These are phyloP conservation scores for Chenopodium suecicum DNA, from an alignment of 148 eudicot species.

Conservation along the genomic window DNA sequence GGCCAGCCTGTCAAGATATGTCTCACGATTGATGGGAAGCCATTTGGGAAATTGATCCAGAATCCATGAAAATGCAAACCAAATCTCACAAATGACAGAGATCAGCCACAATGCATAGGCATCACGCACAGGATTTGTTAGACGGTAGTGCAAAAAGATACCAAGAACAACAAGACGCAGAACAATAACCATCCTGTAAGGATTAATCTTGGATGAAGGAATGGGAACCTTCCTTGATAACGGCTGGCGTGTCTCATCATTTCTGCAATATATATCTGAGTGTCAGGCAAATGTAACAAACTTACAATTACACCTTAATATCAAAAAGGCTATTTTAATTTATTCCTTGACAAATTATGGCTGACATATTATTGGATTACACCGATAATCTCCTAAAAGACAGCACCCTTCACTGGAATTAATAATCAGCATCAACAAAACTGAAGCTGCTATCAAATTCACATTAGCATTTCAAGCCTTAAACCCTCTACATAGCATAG, in stretches of 20 bases:
- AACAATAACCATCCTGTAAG: conserved; percentile 90
- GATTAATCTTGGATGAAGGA: conserved; percentile 86
- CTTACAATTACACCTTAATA: not conserved
- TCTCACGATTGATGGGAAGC: conserved; percentile 49
- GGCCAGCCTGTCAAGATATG: conserved; percentile 49
- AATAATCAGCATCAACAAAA: not conserved
- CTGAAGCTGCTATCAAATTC: not conserved
- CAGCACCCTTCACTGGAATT: not conserved
- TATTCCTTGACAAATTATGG: not conserved
- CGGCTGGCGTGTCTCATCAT: conserved; percentile 93
- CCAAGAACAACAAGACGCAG: conserved; percentile 78
- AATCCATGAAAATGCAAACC: conserved; percentile 50
- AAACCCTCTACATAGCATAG: not conserved
- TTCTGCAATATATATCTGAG: conserved; percentile 46
- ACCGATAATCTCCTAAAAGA: not conserved
- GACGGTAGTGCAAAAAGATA: conserved; percentile 85
- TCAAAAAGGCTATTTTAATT: too few relatives aligned
- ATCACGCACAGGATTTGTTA: conserved; percentile 81
- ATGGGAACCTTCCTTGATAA: conserved; percentile 91
- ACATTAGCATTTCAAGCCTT: not conserved
- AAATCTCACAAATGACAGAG: conserved; percentile 48
- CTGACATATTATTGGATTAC: not conserved
- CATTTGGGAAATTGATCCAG: conserved; percentile 56
- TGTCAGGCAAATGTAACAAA: not conserved
- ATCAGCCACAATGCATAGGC: conserved; percentile 46